Evolutionary conservation across 1,284 basidiomycete genomes (phyloP), one percentile per base, ranked within the genome.

Genomic region (Trametes hirsuta): DNA sequence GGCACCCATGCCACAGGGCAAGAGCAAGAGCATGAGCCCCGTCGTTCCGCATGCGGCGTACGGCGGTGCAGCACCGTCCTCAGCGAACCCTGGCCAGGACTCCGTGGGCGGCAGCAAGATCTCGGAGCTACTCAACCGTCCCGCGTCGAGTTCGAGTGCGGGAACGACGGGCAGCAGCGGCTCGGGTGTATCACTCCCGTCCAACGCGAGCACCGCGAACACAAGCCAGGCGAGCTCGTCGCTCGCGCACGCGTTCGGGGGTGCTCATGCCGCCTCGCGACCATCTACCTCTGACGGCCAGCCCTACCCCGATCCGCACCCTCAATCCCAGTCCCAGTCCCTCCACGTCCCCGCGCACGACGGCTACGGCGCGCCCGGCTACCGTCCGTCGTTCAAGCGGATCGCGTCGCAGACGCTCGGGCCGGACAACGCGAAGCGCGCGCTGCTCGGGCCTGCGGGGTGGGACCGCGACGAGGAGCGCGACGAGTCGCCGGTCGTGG

Each of bases 361-460:
- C 70, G 46, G 72, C 74, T 51, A 52, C 40, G 67, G 70, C 35
- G 72, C 65, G 48, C 71, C 65, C 53, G 67, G 68, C 12, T 67
- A 76, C 42, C 74, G 88, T 2, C 89, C 90, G 12, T 79, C 82
- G 30, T 90, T 90, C 71, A 91, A 91, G 76, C 78, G 90, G 25
- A 72, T 89, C 35, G 83, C 89, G 1, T 88, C 86, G 47, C 86
- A 88, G 74, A 87, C 87, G 6, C 73, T 91, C 5, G 88, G 80
- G 1, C 86, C 88, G 4, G 75, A 77, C 34, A 79, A 79, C 63
- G 65, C 79, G 53, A 91, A 90, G 74, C 75, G 87, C 25, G 78
- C 81, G 36, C 66, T 79, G 66, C 72, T 81, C 10, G 70, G 66
- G 2, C 71, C 71, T 22, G 68, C 72, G 30, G 73, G 72, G 34